Evolutionary conservation across 805 yeast genomes (phyloP).

Genomic region (Jamesozyma jinghongensis): DNA sequence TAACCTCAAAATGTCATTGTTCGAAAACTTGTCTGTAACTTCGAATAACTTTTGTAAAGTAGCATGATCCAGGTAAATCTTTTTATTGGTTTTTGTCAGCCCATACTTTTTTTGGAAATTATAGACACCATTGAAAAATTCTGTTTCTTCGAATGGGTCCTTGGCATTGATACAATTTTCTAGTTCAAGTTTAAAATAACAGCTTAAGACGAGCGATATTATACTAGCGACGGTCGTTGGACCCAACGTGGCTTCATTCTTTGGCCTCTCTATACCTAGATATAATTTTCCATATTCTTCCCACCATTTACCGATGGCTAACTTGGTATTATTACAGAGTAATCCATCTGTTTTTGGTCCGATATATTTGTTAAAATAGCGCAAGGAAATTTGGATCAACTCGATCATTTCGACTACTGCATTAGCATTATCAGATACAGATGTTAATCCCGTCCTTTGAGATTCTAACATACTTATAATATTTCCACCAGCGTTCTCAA

Average conservation of each 20-base stretch:
- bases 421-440: neutral
- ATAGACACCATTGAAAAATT: conserved; percentile 54
- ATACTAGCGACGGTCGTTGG: conserved; percentile 69
- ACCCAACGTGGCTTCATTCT: conserved; percentile 46
- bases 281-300: conserved; percentile 45
- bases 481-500: neutral
- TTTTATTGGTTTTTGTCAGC: conserved; percentile 32
- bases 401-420: conserved; percentile 59
- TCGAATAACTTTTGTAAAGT: conserved; percentile 44
- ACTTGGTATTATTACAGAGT: conserved; percentile 66
- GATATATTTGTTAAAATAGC: conserved; percentile 65
- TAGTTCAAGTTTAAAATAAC: conserved; percentile 54
- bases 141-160: conserved; percentile 73
- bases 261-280: conserved; percentile 26
- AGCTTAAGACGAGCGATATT: conserved; percentile 64
- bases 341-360: conserved; percentile 61
- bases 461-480: neutral
- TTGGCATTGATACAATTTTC: conserved; percentile 54
- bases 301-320: conserved; percentile 83
- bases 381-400: conserved; percentile 64
- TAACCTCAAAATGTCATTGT: conserved; percentile 39
- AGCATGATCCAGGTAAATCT: conserved; percentile 46
- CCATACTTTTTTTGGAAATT: conserved; percentile 70
- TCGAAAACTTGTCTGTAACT: conserved; percentile 38
- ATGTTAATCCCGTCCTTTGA: neutral